phyloP scores from a whole-genome alignment of 495 filamentous ascomycete genomes.

The Evernia prunastri region DNA sequence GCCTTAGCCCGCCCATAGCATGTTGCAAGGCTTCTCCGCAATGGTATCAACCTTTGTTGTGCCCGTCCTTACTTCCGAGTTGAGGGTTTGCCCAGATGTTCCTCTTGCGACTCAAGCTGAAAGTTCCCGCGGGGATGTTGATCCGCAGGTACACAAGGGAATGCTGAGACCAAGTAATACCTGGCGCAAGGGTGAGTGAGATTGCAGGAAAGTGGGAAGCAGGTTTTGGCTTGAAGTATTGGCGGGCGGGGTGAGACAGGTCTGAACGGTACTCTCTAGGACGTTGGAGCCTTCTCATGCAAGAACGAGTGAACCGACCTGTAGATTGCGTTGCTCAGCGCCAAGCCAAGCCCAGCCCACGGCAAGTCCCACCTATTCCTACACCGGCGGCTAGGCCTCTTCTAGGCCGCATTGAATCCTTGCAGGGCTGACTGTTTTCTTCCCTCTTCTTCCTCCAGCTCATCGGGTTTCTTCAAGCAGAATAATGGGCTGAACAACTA shows the following conservation, averaged over 20 bases:
- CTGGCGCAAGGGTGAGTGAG: background rate
- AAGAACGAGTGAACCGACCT: constrained; percentile 6
- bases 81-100: background rate
- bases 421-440: constrained; percentile 1
- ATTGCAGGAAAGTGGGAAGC: background rate
- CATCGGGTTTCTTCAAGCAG: background rate
- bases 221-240: background rate
- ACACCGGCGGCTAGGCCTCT: constrained; percentile 6
- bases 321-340: constrained; percentile 12
- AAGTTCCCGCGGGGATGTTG: background rate
- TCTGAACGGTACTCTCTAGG: background rate
- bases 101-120: constrained; percentile 4
- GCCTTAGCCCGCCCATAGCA: constrained; percentile 27
- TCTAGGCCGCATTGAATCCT: constrained; percentile 18
- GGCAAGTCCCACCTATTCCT: background rate
- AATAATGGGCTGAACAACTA: constrained; percentile 8
- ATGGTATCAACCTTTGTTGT: constrained; percentile 4
- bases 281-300: background rate
- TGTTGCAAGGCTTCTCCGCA: constrained; percentile 16
- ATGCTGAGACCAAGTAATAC: background rate
- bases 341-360: background rate
- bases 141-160: background rate
- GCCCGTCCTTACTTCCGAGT: background rate
- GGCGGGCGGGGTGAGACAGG: background rate
- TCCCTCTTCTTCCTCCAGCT: background rate